Conservation (phyloP, 1,284 basidiomycete genomes). For the Mixia osmundae region DNA sequence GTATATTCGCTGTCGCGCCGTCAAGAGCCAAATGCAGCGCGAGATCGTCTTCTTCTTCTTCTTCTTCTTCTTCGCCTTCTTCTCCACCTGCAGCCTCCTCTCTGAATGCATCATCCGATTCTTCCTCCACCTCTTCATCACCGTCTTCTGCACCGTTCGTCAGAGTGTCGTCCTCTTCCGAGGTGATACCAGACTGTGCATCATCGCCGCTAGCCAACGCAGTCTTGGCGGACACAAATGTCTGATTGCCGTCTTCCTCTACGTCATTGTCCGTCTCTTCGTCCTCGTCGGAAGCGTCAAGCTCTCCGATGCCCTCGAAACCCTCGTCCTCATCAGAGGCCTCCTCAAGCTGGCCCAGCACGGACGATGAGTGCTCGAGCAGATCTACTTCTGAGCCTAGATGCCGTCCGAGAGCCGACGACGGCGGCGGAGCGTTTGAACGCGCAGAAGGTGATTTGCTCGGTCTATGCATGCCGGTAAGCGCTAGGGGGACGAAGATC, state of each 20-base stretch:
- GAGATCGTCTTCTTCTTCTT: conserved; percentile 36
- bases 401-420: not conserved
- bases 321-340: conserved; percentile 7
- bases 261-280: conserved; percentile 14
- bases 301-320: conserved; percentile 11
- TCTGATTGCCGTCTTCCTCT: conserved; percentile 9
- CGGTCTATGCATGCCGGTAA: not conserved
- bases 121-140: conserved; percentile 12
- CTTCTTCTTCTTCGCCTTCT: conserved; percentile 28
- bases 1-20: conserved; percentile 48
- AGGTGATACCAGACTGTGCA: not conserved
- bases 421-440: not conserved
- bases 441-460: conserved; percentile 6
- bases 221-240: not conserved
- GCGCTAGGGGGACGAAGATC: no score
- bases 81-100: conserved; percentile 10
- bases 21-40: conserved; percentile 59
- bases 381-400: conserved; percentile 1
- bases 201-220: not conserved
- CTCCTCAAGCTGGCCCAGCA: conserved; percentile 2
- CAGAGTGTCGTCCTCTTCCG: conserved; percentile 3
- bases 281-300: conserved; percentile 11
- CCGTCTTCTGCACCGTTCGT: conserved; percentile 14
- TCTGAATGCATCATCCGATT: conserved; percentile 2
- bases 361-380: conserved; percentile 1